These are phyloP conservation scores for Aspergillus sp. DNA, from an alignment of 2,329 filamentous ascomycete genomes.

Conservation along the genomic window DNA sequence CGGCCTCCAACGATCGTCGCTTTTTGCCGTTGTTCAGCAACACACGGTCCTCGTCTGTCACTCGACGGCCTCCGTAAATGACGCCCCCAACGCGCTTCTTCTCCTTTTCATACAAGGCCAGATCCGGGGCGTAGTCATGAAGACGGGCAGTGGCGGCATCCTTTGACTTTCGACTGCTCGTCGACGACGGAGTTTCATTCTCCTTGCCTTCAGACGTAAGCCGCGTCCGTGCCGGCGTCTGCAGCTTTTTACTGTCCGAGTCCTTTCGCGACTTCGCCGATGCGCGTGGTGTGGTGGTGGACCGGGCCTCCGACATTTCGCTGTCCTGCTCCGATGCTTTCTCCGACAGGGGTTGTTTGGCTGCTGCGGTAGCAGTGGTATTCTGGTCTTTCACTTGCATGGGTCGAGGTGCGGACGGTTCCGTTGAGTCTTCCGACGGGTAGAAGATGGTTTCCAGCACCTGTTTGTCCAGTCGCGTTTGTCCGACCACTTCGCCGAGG, in stretches of 20 bases:
- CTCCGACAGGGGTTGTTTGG: slow-evolving; percentile 23
- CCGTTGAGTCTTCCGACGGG: slow-evolving; percentile 31
- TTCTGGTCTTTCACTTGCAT: slow-evolving; percentile 41
- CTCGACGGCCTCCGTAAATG: slow-evolving; percentile 56
- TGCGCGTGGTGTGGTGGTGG: slow-evolving; percentile 26
- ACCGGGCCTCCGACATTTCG: slow-evolving; percentile 17
- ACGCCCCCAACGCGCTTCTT: slow-evolving; percentile 75
- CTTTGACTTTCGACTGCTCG: slow-evolving; percentile 82
- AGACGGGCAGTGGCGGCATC: slow-evolving; percentile 75
- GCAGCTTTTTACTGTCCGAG: slow-evolving; percentile 32
- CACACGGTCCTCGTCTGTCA: slow-evolving; percentile 42
- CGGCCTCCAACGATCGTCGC: slow-evolving; percentile 46
- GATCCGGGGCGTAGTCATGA: slow-evolving; percentile 76
- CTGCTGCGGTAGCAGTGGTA: slow-evolving; percentile 8
- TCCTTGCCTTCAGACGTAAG: slow-evolving; percentile 68
- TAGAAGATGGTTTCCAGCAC: slow-evolving; percentile 71
- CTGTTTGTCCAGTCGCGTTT: slow-evolving; percentile 75
- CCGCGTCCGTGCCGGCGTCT: slow-evolving; percentile 56
- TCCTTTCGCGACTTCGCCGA: slow-evolving; percentile 29
- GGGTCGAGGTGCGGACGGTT: slow-evolving; percentile 18
- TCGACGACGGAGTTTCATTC: slow-evolving; percentile 76
- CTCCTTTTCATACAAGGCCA: slow-evolving; percentile 89
- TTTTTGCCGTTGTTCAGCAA: slow-evolving; percentile 38
- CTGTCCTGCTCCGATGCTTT: slow-evolving; percentile 20
- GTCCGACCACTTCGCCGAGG: slow-evolving; percentile 86